Evolutionary conservation across 2,329 filamentous ascomycete genomes (phyloP), one percentile per base, ranked within the genome.

Genomic region (Botryotinia convoluta): DNA sequence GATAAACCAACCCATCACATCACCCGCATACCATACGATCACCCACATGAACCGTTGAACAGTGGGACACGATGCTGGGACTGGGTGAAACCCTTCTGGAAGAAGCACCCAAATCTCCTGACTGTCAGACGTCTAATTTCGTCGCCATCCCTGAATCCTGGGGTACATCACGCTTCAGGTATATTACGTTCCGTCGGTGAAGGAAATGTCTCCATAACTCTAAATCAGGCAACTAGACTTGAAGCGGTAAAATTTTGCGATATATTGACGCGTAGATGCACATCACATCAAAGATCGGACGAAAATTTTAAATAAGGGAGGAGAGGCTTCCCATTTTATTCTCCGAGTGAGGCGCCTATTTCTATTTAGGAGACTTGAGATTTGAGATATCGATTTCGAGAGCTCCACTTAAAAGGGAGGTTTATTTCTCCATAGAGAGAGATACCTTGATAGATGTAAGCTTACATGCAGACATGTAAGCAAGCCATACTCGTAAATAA

Each of bases 1-100:
- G 45, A 68, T 37, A 29, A 29, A 65, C 10, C 39, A 39, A 65
- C 29, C 39, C 45, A 48, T 35, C 63, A 63, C 29, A 63, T 63
- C 64, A 54, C 44, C n/a, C 45, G 45, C 64, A 68, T 54, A 67
- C 45, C 45, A 51, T 67, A 67, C 64, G 64, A 68, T 68, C 48
- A 57, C 48, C 35, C 64, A 57, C 64, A 68, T 54, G 45, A 42
- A 68, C 64, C 51, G 45, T 54, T 42, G 26, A 68, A 68, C 45
- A 57, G 48, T 54, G 64, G 45, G 45, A 54, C 64, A 54, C 37
- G 37, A 67, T 35, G 37, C 45, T 67, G 32, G 64, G 32, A 54
- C 64, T 48, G 29, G 32, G 45, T 29, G 64, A 35, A 39, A 54
- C 32, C 14, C 26, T 67, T 67, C 64, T 67, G 37, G 45, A 68